A percentile compares a stretch with the other conserved stretches of the same genome.
These are phyloP conservation scores for Cladorrhinum sp. DNA, from an alignment of 2,329 filamentous ascomycete genomes.

Conservation along the genomic window DNA sequence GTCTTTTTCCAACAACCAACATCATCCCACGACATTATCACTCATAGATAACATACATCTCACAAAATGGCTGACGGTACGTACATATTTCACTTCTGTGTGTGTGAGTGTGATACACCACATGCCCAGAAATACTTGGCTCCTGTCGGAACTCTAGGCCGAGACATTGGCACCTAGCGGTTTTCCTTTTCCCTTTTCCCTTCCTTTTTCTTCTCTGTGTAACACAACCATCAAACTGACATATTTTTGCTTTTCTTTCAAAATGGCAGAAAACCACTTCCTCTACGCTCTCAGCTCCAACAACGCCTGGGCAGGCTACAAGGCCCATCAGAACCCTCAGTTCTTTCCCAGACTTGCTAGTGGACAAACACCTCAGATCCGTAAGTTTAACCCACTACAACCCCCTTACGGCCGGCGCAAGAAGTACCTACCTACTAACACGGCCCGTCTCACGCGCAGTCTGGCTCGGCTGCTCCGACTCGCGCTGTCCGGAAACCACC, in stretches of 20 bases:
- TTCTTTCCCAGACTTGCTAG: slow-evolving; percentile 67
- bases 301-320: slow-evolving; percentile 66
- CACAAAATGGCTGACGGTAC: slow-evolving; percentile 3
- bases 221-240: slow-evolving; percentile 10
- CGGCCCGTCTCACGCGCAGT: slow-evolving; percentile 44
- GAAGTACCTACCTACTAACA: not conserved
- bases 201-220: not conserved
- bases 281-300: slow-evolving; percentile 64
- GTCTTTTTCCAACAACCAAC: not conserved
- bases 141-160: not conserved
- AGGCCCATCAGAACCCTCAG: slow-evolving; percentile 61
- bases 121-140: not conserved
- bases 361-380: slow-evolving; percentile 64
- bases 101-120: not conserved
- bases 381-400: slow-evolving; percentile 37
- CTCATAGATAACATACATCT: not conserved
- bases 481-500: slow-evolving; percentile 78
- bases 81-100: not conserved
- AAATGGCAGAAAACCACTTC: slow-evolving; percentile 51
- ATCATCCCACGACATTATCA: not conserved
- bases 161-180: not conserved
- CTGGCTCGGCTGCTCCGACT: slow-evolving; percentile 87
- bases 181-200: not conserved
- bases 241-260: not conserved
- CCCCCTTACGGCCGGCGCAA: not conserved